These are phyloP conservation scores for Physcomitrellopsis africana DNA, from an alignment of 225 moss, liverwort and hornwort species.

Conservation along the genomic window DNA sequence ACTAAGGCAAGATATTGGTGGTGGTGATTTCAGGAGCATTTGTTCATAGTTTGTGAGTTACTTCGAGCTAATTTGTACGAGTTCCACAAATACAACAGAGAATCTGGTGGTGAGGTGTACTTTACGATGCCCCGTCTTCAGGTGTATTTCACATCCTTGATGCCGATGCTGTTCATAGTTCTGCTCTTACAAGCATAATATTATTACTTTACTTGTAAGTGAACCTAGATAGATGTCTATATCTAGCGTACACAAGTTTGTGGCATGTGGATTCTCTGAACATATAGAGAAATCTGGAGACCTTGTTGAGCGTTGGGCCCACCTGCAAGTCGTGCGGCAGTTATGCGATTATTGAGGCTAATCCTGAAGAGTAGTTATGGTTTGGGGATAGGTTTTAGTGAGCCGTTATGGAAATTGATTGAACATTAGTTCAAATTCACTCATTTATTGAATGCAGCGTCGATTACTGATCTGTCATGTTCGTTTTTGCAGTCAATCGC, in stretches of 20 bases:
- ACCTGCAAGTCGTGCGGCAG: not conserved
- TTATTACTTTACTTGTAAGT: not conserved
- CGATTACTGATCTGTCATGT: constrained; percentile 8
- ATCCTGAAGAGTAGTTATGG: not conserved
- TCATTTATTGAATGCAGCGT: not conserved
- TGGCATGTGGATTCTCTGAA: not conserved
- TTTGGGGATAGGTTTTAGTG: not conserved
- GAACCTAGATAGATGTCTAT: not conserved
- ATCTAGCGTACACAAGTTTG: not conserved
- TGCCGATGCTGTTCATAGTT: not conserved
- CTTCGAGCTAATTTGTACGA: constrained; percentile 95
- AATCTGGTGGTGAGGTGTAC: constrained; percentile 98
- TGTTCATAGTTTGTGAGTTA: constrained; percentile 96
- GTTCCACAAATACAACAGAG: constrained; percentile 97
- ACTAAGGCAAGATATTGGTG: not conserved
- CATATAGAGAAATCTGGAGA: not conserved
- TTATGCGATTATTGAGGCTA: not conserved
- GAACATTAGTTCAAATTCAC: not conserved
- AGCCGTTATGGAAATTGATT: not conserved
- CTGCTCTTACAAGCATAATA: not conserved
- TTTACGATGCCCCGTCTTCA: constrained; percentile 99
- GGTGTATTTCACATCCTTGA: constrained; percentile 45
- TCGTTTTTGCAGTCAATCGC: constrained; percentile 51
- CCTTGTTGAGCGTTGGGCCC: not conserved
- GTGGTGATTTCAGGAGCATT: constrained; percentile 77